phyloP scores from a whole-genome alignment of 129 eudicot species.

The Lactuca sativa region DNA sequence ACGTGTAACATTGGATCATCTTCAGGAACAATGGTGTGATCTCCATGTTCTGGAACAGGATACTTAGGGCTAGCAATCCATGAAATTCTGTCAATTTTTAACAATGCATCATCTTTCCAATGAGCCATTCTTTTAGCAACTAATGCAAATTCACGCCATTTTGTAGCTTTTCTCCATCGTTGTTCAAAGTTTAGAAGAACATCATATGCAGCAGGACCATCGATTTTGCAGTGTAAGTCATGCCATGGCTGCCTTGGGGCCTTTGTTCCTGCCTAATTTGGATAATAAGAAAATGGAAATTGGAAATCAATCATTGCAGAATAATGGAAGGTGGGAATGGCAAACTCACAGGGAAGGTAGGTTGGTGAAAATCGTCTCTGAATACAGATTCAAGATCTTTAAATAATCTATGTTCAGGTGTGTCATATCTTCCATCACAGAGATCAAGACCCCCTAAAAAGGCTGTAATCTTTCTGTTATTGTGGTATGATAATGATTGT shows the following conservation, averaged over 20 bases:
- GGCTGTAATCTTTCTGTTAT: conserved; percentile 73
- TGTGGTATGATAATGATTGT: conserved; percentile 58
- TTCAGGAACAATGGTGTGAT: conserved; percentile 49
- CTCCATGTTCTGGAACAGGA: conserved; percentile 30
- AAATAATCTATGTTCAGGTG: conserved; percentile 84
- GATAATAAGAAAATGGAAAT: neutral
- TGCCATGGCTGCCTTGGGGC: conserved; percentile 99
- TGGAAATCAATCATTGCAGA: neutral
- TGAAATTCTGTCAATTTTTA: conserved; percentile 80
- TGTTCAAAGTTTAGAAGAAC: conserved; percentile 88
- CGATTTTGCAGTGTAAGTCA: conserved; percentile 86
- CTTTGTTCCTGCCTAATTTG: conserved; percentile 57
- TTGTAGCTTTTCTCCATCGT: conserved; percentile 84
- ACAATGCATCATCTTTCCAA: conserved; percentile 80
- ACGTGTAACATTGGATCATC: conserved; percentile 72
- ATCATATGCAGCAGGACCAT: conserved; percentile 99
- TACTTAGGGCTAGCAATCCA: conserved; percentile 82
- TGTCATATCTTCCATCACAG: conserved; percentile 95
- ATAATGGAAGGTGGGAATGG: conserved; percentile 15
- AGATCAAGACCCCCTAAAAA: conserved; percentile 93
- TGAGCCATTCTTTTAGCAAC: conserved; percentile 53
- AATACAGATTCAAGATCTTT: conserved; percentile 72
- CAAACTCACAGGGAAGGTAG: conserved; percentile 69
- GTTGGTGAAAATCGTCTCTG: conserved; percentile 79
- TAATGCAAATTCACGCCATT: conserved; percentile 65